Evolutionary conservation across 148 eudicot genomes (phyloP).

Genomic region (Camellia granthamiana): DNA sequence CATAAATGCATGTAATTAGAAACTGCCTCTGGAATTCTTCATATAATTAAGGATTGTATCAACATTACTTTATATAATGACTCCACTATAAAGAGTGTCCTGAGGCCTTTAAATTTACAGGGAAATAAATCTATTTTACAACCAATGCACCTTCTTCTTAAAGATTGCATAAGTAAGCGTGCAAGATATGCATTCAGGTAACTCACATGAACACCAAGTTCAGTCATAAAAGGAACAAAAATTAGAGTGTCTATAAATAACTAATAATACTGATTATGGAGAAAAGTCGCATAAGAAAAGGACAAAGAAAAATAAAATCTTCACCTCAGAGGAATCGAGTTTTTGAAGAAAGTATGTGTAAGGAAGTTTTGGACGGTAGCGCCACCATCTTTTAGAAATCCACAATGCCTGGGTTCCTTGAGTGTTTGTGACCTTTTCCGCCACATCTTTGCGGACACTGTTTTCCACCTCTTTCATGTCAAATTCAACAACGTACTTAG

Average conservation of each 20-base stretch:
- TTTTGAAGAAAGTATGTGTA: conserved; percentile 91
- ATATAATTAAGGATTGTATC: neutral
- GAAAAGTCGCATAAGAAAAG: neutral
- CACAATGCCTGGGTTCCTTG: conserved; percentile 73
- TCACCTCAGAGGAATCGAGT: conserved; percentile 84
- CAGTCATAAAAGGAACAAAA: neutral
- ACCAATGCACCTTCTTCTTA: neutral
- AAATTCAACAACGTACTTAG: conserved; percentile 78
- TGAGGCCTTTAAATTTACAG: neutral
- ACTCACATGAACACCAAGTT: neutral
- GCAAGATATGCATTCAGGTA: neutral
- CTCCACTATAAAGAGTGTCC: neutral
- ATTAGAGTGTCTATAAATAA: neutral
- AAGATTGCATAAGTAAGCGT: neutral
- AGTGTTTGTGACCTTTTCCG: conserved; percentile 53
- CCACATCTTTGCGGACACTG: conserved; percentile 82
- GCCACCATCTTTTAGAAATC: conserved; percentile 99
- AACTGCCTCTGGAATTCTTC: neutral
- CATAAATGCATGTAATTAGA: conserved; percentile 10
- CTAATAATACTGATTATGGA: neutral
- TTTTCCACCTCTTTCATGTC: conserved; percentile 95
- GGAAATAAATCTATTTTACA: neutral
- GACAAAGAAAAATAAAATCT: conserved; percentile 9
- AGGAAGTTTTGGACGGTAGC: conserved; percentile 94
- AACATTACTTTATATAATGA: neutral